Evolutionary conservation across 352 stramenopile species (phyloP).

Genomic region (Phytophthora megakarya): DNA sequence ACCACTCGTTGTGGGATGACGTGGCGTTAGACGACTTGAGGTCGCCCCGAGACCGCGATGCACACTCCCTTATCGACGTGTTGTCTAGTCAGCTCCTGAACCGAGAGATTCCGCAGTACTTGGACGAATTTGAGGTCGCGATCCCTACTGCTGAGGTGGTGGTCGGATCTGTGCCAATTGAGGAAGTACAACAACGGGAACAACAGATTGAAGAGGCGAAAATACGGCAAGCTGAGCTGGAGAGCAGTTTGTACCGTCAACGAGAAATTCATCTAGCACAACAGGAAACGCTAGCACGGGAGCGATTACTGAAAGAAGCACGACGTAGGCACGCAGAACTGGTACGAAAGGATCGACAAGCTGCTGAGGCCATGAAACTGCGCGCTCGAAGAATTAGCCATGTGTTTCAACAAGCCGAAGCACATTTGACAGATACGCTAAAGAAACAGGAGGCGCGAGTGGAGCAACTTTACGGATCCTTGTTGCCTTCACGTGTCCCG

Average conservation of each 20-base stretch:
- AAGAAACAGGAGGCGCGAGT: slow-evolving; percentile 69
- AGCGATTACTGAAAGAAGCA: slow-evolving; percentile 48
- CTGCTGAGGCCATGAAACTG: slow-evolving; percentile 44
- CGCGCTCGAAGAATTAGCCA: slow-evolving; percentile 59
- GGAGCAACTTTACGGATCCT: slow-evolving; percentile 57
- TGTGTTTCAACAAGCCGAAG: slow-evolving; percentile 78
- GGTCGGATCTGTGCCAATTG: slow-evolving; percentile 58
- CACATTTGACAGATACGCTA: slow-evolving; percentile 59
- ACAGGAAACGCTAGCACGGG: slow-evolving; percentile 44
- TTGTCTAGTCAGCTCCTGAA: slow-evolving; percentile 48
- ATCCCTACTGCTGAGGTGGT: slow-evolving; percentile 70
- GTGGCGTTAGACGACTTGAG: slow-evolving; percentile 20
- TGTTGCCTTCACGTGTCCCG: slow-evolving; percentile 46
- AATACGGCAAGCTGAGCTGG: slow-evolving; percentile 52
- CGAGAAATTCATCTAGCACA: slow-evolving; percentile 52
- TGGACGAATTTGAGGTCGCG: slow-evolving; percentile 71
- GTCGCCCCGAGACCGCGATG: slow-evolving; percentile 15
- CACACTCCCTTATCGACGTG: slow-evolving; percentile 58
- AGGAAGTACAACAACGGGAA: slow-evolving; percentile 67
- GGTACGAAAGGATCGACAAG: slow-evolving; percentile 49
- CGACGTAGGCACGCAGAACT: slow-evolving; percentile 45
- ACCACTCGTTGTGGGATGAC: slow-evolving; percentile 52
- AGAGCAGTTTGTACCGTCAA: slow-evolving; percentile 53
- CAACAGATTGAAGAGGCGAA: slow-evolving; percentile 59
- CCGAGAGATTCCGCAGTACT: slow-evolving; percentile 55